Base-by-base conservation (phyloP, 148 eudicot genomes). In the Pouteria glomerata region DNA sequence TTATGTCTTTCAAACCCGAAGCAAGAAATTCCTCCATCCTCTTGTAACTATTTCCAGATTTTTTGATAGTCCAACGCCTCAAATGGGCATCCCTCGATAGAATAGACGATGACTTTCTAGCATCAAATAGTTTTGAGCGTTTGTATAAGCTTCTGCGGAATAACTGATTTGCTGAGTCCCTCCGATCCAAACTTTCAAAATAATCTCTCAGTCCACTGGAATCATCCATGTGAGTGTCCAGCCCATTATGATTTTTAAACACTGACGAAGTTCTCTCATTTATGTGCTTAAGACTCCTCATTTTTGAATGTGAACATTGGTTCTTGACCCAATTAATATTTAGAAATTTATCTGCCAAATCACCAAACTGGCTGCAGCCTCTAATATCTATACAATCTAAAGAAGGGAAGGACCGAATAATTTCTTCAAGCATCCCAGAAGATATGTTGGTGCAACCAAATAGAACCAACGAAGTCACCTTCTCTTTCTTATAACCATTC, bases 191-290 rank as follows among this genome's bases (percentile, higher is more conserved):
- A 83, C 85, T 91, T 82, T 94, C 97, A 76, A 94, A 85, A 80
- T 94, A 94, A 80, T 89, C 91, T 81, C 85, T 86, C 71, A 94
- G 81, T 70, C 98, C 98, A 78, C 84, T 89, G 29, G 97, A 94
- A 61, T 94, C 97, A 58, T 94, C 98, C 78, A 83, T 86, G 53
- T 84, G 75, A 72, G 79, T 78, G 41, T 80, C 84, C 63, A 71
- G 71, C 66, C 83, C 78, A 65, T 35, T 61, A 66, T 53, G 73
- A 66, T 68, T 78, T 65, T 69, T 88, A 76, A 76, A 81, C 44
- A 76, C 57, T 39, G 87, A 78, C 42, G 78, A 76, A 52, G 77
- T 52, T 74, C 72, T 77, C 41, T 84, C 97, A 37, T 76, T 76
- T 42, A 82, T 69, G 71, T 76, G 88, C 66, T 85, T 84, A 68